Percentiles rank a stretch among this genome's conserved stretches.
Evolutionary conservation across 345 rosid species (phyloP).

Genomic region (Dovyalis caffra): DNA sequence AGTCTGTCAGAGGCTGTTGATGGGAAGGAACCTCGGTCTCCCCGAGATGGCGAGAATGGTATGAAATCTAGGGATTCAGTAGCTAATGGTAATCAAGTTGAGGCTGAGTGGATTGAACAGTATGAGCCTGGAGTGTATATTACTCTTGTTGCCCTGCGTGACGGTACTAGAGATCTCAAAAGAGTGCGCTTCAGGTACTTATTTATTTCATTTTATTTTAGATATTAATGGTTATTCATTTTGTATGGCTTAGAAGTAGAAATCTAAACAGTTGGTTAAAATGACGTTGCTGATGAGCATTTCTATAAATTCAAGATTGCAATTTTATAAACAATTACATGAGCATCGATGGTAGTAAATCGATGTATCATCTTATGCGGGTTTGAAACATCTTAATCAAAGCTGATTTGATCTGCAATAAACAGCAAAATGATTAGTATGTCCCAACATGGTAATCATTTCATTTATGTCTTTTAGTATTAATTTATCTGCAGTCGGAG

Average conservation of each 20-base stretch:
- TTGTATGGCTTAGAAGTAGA: not conserved
- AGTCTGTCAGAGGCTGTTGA: slow-evolving; percentile 49
- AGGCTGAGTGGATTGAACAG: slow-evolving; percentile 95
- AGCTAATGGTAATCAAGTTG: slow-evolving; percentile 52
- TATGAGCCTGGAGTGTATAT: slow-evolving; percentile 93
- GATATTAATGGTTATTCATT: not conserved
- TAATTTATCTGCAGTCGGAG: slow-evolving; percentile 59
- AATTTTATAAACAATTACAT: not conserved
- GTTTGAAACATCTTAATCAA: not conserved
- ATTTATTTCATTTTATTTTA: not conserved
- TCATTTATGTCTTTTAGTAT: not conserved
- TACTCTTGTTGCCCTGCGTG: slow-evolving; percentile 76
- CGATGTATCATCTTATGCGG: too few relatives aligned
- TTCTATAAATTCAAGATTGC: not conserved
- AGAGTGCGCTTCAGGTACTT: slow-evolving; percentile 97
- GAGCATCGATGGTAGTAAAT: not conserved
- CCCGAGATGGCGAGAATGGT: slow-evolving; percentile 49
- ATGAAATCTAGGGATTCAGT: slow-evolving; percentile 49
- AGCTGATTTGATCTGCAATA: too few relatives aligned
- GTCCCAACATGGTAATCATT: not conserved
- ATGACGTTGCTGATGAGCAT: not conserved
- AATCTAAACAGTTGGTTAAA: not conserved
- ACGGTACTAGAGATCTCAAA: slow-evolving; percentile 97
- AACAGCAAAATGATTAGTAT: not conserved
- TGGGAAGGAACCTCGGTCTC: slow-evolving; percentile 48